Evolutionary conservation across 2,329 filamentous ascomycete genomes (phyloP), one percentile per base, ranked within the genome.

Genomic region (Nothophoma quercina): DNA sequence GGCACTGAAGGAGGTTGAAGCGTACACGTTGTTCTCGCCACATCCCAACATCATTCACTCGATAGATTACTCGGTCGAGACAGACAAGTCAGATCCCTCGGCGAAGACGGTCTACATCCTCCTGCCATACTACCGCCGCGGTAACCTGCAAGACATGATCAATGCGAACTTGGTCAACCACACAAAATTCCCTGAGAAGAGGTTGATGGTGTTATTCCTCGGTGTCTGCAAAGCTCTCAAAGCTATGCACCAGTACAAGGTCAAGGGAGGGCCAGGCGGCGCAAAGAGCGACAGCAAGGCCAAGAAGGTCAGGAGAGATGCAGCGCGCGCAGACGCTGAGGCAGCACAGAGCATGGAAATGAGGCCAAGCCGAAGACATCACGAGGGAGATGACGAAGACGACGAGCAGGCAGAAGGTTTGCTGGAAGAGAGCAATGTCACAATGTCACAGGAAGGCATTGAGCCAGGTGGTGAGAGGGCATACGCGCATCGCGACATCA

Each of bases 161-260:
- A 99, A 99, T 75, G 93, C 95, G 59, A 99, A 99, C 76, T 81
- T 98, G 47, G 93, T 99, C 75, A 98, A 98, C 75, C 91, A 96
- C 73, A 90, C 90, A 29, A 84, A 83, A 43, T 98, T 99, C 68
- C 92, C 93, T 1, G 93, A 98, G 78, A 85, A 87, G 71, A 83
- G 88, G 65, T 80, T 99, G 57, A 93, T 98, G 92, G 81, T 88
- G 52, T 77, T 99, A 54, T 97, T 99, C 74, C 79, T 97, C 33
- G 95, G 95, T 13, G 92, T 99, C 2, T 97, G 93, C 74, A 86
- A 87, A 67, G 95, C 91, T 34, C 78, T 99, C 54, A 88, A 88
- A 70, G 86, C 88, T 28, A 97, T 99, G 91, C 95, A 99, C 76
- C 85, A 92, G 64, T 97, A 97, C 73, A 84, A 83, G 34, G 86